phyloP scores from a whole-genome alignment of 1,284 basidiomycete genomes.

The Apiotrichum laibachii region DNA sequence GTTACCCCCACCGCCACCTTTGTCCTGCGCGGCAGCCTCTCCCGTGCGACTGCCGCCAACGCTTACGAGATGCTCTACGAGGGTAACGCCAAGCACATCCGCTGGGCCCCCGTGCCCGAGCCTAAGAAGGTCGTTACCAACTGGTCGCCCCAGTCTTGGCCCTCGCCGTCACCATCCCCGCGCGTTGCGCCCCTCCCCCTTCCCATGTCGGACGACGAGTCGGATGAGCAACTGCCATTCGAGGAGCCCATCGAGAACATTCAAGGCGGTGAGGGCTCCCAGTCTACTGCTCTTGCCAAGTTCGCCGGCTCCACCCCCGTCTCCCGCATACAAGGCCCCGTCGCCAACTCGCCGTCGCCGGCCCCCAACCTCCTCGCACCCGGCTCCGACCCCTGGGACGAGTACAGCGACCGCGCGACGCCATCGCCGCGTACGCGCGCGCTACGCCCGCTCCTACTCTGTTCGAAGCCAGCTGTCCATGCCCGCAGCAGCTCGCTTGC shows the following conservation, averaged over 20 bases:
- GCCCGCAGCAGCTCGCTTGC: constrained; percentile 10
- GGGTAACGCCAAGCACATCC: background rate
- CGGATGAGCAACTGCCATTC: background rate
- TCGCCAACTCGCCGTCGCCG: background rate
- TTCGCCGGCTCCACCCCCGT: background rate
- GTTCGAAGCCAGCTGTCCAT: constrained; percentile 12
- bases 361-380: constrained; percentile 9
- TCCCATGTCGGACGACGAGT: constrained; percentile 1
- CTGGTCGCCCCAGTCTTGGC: constrained; percentile 11
- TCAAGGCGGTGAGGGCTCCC: background rate
- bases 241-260: background rate
- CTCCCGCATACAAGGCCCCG: background rate
- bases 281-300: background rate
- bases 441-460: constrained; percentile 17
- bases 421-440: constrained; percentile 17
- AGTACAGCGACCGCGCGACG: constrained; percentile 22
- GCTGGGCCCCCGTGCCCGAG: constrained; percentile 2
- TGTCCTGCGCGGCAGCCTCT: constrained; percentile 8
- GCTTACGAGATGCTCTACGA: constrained; percentile 11
- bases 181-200: background rate
- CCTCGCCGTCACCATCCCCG: constrained; percentile 12
- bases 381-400: constrained; percentile 20
- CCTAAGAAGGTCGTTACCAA: background rate
- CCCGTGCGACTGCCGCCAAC: background rate
- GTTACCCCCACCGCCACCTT: constrained; percentile 5